Base-by-base conservation (phyloP, 257 asterid species). In the Gentiana dahurica region DNA sequence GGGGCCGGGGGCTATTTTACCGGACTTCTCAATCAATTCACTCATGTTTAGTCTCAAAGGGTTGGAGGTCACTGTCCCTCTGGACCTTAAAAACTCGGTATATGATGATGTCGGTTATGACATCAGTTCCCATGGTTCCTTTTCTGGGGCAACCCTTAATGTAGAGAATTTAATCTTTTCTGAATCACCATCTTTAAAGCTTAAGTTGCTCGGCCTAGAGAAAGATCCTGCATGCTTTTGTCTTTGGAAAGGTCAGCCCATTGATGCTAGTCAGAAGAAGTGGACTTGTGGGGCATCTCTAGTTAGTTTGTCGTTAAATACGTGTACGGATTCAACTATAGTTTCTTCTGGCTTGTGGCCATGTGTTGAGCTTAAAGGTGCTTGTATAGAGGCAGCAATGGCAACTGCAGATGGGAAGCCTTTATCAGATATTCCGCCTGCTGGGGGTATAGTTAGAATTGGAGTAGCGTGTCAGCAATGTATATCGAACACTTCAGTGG, bases 381-480 rank as follows among this genome's bases (percentile, higher is more conserved):
- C 74, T 59, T 69, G 87, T 75, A 65, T 88, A 75, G 95, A 92
- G 70, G 76, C 83, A 67, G 97, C 97, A n/a, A 88, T 92, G 95
- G 95, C 77, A 75, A 85, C 99, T 70, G 86, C 95, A 49, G 99
- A 92, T 79, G 97, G 99, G 57, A 83, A 80, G 60, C 95, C 97
- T 58, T 70, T 92, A 75, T 78, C 80, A 65, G 67, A 53, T 55
- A 70, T 88, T 68, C 97, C 99, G 47, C 99, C 97, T 65, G 89
- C 95, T 4, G 95, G 95, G 47, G 99, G 99, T 58, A 61, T 92
- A 57, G 91, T 92, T 58, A 81, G 99, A 75, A 65, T 88, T 54
- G 99, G 95, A 63, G 71, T 92, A 75, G 79, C 97, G 65, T 85
- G 89, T 79, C 84, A 81, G 73, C 95, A 81, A 57, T 88, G 70